Percentiles rank a stretch among this genome's conserved stretches.
Evolutionary conservation across 2,329 filamentous ascomycete species (phyloP).

Genomic region (Stylonectria norvegica): DNA sequence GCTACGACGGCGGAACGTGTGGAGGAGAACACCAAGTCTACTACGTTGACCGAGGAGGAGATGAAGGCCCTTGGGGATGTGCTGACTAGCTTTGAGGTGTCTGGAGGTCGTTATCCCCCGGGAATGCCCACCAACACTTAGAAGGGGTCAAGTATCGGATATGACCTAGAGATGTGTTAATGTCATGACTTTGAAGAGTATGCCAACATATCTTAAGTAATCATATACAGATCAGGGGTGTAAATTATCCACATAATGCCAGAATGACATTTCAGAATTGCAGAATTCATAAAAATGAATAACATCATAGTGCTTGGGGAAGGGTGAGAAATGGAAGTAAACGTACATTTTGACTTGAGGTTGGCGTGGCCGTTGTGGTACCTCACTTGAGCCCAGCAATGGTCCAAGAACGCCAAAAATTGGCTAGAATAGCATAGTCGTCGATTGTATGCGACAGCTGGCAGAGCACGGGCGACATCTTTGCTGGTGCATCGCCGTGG

Average conservation of each 20-base stretch:
- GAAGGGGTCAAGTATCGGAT: slow-evolving; percentile 3
- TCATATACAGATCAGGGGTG: slow-evolving; percentile 21
- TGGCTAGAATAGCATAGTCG: too few species aligned
- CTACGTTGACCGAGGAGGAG: slow-evolving; percentile 50
- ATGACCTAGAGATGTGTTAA: too few species aligned
- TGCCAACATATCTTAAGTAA: too few species aligned
- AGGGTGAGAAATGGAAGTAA: slow-evolving; percentile 2
- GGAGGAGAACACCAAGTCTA: slow-evolving; percentile 55
- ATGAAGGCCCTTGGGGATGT: slow-evolving; percentile 47
- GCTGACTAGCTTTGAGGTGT: slow-evolving; percentile 45
- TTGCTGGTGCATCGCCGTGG: too few species aligned
- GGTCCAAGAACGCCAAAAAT: background rate
- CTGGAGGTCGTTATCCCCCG: slow-evolving; percentile 48
- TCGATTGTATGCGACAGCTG: too few species aligned
- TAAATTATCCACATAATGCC: slow-evolving; percentile 32
- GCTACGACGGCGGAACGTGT: slow-evolving; percentile 56
- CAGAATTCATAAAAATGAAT: slow-evolving; percentile 46
- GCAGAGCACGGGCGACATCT: too few species aligned
- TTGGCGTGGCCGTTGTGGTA: too few species aligned
- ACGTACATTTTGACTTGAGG: background rate
- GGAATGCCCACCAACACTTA: slow-evolving; percentile 36
- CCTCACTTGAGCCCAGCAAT: background rate
- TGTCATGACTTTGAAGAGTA: too few species aligned
- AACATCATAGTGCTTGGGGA: slow-evolving; percentile 29
- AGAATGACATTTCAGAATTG: slow-evolving; percentile 42